These are phyloP conservation scores for Umbelopsis sp. DNA, from an alignment of 192 early-diverging fungal genomes.

Conservation along the genomic window DNA sequence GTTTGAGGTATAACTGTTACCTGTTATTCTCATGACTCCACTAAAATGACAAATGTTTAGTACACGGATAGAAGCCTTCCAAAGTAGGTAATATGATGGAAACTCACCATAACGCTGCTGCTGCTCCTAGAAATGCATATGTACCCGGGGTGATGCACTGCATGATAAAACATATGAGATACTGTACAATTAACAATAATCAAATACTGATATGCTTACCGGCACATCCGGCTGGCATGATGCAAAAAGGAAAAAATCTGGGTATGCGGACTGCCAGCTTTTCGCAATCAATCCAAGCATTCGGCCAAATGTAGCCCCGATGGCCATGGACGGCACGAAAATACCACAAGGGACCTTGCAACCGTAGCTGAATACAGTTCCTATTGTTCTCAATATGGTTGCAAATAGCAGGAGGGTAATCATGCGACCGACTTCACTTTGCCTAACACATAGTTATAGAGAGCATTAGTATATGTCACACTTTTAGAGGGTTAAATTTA, in stretches of 20 bases:
- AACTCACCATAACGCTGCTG: conserved; percentile 65
- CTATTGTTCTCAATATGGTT: conserved; percentile 51
- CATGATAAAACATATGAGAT: conserved; percentile 21
- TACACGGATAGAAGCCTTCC: conserved; percentile 17
- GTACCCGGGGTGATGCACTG: conserved; percentile 82
- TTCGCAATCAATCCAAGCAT: conserved; percentile 85
- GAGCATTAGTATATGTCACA: conserved; percentile 27
- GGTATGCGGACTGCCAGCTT: conserved; percentile 60
- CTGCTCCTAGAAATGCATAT: conserved; percentile 86
- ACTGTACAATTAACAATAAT: conserved; percentile 30
- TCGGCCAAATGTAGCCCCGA: conserved; percentile 92
- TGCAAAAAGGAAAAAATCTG: conserved; percentile 62
- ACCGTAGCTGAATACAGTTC: conserved; percentile 66
- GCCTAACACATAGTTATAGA: conserved; percentile 6
- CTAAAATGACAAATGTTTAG: conserved; percentile 25
- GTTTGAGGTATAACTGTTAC: conserved; percentile 38
- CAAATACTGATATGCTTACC: conserved; percentile 33
- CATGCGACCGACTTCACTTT: conserved; percentile 36
- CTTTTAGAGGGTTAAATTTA: conserved; percentile 25
- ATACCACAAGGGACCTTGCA: conserved; percentile 73
- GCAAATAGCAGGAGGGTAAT: conserved; percentile 54
- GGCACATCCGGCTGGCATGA: conserved; percentile 76
- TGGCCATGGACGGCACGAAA: conserved; percentile 86
- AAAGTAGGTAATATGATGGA: neutral
- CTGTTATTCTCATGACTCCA: conserved; percentile 88